Evolutionary conservation across 768 basidiomycete species (phyloP), one percentile per base, ranked within the genome.

Genomic region (Boletus edulis): DNA sequence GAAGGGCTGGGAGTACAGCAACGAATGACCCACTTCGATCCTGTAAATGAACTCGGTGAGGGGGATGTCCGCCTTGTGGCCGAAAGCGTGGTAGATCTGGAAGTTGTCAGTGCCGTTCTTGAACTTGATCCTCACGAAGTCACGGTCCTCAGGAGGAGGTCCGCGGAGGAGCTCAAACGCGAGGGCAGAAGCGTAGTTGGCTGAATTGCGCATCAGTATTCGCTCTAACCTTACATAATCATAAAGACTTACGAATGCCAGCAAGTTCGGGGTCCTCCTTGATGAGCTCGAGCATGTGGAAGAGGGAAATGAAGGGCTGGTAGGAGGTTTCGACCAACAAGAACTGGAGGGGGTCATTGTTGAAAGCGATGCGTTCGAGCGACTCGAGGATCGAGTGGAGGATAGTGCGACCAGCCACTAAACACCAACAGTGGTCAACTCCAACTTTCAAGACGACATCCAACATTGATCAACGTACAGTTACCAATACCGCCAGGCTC

Each of bases 231-330:
- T 7, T 37, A 35, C 42, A 20, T 37, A 41, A 18, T 31, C 12
- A 24, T 34, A 18, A 46, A 13, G 24, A 82, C 88, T 67, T 66
- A 90, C 88, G 86, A 58, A 91, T 80, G 40, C 76, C 83, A 46
- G 74, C 71, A 59, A 86, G 70, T 51, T 86, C 80, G 1, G 87
- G 86, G 66, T 83, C 72, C 27, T 79, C 72, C 57, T 80, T 74
- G 60, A 72, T 61, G 52, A 87, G 73, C 53, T 87, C 88, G 18
- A 89, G 82, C 71, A 88, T 81, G 67, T 85, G 82, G 82, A 94
- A 88, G 70, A 94, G 78, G 5, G 90, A 92, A 65, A 94, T 85
- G 81, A 95, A 91, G 14, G 92, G 86, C 71, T 94, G 92, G 78
- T 94, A 94, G 58, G 89, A 89, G 15, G 86, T 85, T 73, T 89